Percentiles rank a stretch among this genome's conserved stretches.
Evolutionary conservation across 75 land plant genomes (phyloP).

Genomic region (Picea glauca): DNA sequence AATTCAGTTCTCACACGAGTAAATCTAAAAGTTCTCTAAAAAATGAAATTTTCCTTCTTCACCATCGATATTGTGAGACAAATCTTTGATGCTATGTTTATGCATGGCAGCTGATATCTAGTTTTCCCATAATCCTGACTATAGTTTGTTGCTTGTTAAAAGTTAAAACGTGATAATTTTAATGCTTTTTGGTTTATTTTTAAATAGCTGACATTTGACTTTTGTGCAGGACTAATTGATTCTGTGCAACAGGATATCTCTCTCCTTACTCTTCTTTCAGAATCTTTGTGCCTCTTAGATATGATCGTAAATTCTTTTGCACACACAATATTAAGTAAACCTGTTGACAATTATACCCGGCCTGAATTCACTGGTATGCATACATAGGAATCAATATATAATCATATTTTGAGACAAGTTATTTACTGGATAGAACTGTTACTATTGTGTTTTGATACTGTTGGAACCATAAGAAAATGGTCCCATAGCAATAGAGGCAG

Average conservation of each 20-base stretch:
- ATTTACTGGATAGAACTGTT: not conserved
- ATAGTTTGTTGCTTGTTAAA: not conserved
- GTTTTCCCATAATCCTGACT: not conserved
- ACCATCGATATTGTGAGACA: no score
- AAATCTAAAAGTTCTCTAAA: no score
- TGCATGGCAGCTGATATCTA: not conserved
- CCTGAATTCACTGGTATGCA: conserved; percentile 86
- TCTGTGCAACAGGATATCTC: conserved; percentile 75
- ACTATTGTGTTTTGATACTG: conserved; percentile 2
- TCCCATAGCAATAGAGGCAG: conserved; percentile 92
- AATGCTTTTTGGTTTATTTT: not conserved
- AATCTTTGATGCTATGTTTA: not conserved
- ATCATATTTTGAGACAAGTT: not conserved
- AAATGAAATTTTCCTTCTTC: no score
- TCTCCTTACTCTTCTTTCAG: conserved; percentile 79
- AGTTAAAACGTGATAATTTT: not conserved
- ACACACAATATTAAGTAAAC: conserved; percentile 71
- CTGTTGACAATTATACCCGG: conserved; percentile 70
- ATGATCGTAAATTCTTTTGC: conserved; percentile 99
- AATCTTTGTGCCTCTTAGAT: conserved; percentile 90
- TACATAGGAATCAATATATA: not conserved
- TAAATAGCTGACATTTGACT: not conserved
- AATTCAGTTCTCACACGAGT: no score
- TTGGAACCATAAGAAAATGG: conserved; percentile 54
- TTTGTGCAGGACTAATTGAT: conserved; percentile 68